phyloP scores from a whole-genome alignment of 495 filamentous ascomycete genomes.

The Aspergillus haitiensis region DNA sequence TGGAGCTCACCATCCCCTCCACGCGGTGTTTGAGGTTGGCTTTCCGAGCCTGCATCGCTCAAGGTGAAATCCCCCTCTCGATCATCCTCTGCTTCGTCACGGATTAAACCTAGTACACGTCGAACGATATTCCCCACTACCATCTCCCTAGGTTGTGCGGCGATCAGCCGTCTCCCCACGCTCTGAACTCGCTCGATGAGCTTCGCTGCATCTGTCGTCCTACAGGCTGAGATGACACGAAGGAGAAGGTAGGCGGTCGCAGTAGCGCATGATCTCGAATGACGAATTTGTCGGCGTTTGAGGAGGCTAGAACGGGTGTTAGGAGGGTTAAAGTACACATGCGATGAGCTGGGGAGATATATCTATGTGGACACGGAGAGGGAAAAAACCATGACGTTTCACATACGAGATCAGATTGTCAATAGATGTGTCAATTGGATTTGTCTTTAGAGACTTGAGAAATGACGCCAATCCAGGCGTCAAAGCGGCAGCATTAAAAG shows the following conservation, averaged over 20 bases:
- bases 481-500: slow-evolving; percentile 45
- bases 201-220: slow-evolving; percentile 68
- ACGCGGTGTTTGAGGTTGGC: slow-evolving; percentile 52
- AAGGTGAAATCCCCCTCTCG: slow-evolving; percentile 64
- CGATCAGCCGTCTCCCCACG: slow-evolving; percentile 69
- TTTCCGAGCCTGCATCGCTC: slow-evolving; percentile 51
- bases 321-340: slow-evolving; percentile 17
- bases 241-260: slow-evolving; percentile 86
- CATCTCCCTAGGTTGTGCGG: slow-evolving; percentile 83
- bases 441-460: slow-evolving; percentile 71
- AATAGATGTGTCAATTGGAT: slow-evolving; percentile 73
- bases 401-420: slow-evolving; percentile 78
- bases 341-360: neutral
- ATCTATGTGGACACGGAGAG: neutral
- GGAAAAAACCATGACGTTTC: neutral
- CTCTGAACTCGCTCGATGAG: slow-evolving; percentile 75
- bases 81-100: slow-evolving; percentile 85
- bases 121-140: slow-evolving; percentile 92
- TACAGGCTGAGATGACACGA: slow-evolving; percentile 69
- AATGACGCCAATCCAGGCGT: slow-evolving; percentile 74
- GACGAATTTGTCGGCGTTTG: slow-evolving; percentile 84
- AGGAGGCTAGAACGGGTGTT: slow-evolving; percentile 60
- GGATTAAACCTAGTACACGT: slow-evolving; percentile 83
- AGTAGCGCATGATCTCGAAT: slow-evolving; percentile 82
- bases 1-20: slow-evolving; percentile 37